phyloP scores from a whole-genome alignment of 306 rosid genomes.

The Vigna reflexopilosa region DNA sequence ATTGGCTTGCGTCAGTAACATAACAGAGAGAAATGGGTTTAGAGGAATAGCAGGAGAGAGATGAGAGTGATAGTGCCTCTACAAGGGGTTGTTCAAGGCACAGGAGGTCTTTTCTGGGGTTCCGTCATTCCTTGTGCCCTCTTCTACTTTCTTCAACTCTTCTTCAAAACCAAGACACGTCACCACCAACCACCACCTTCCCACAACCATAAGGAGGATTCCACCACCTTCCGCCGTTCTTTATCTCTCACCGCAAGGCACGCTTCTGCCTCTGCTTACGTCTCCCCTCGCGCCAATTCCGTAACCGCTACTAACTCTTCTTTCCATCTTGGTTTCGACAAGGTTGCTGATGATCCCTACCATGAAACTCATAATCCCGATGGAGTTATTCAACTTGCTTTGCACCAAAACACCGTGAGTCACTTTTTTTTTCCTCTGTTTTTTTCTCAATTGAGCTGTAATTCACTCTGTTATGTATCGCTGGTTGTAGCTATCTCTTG shows the following conservation, averaged over 20 bases:
- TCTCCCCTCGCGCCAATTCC: constrained; percentile 66
- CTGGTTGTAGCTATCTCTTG: constrained; percentile 63
- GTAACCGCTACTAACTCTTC: constrained; percentile 48
- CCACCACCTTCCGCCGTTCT: constrained; percentile 54
- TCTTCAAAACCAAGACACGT: constrained; percentile 56
- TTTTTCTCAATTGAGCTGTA: background rate
- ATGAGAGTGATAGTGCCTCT: constrained; percentile 96
- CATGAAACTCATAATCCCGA: constrained; percentile 64
- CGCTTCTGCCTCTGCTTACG: constrained; percentile 52
- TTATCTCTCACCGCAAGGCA: constrained; percentile 61
- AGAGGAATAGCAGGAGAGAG: background rate
- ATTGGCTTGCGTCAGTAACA: no score
- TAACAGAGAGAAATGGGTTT: background rate
- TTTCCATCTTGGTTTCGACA: constrained; percentile 57
- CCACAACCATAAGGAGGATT: constrained; percentile 29
- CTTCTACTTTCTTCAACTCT: constrained; percentile 83
- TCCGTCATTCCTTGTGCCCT: constrained; percentile 93
- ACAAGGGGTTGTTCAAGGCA: constrained; percentile 90
- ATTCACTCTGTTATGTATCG: background rate
- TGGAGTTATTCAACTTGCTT: constrained; percentile 78
- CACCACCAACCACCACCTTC: constrained; percentile 46
- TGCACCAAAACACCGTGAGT: constrained; percentile 77
- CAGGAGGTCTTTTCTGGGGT: constrained; percentile 87
- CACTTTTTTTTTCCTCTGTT: background rate
- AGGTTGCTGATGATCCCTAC: constrained; percentile 65